phyloP scores from a whole-genome alignment of 441 rosid genomes.

The Corymbia citriodora region DNA sequence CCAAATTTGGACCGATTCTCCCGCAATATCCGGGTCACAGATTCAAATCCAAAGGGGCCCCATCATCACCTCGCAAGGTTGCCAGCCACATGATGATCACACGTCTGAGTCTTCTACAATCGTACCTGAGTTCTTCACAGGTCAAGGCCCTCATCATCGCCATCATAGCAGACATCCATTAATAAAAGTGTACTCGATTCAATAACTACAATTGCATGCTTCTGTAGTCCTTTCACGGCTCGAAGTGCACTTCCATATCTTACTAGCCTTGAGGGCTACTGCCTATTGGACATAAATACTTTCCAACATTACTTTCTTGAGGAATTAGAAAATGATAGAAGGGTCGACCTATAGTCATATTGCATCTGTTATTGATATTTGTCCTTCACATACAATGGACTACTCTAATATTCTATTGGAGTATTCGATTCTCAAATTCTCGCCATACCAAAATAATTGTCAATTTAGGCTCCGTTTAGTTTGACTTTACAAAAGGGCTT shows the following conservation, averaged over 20 bases:
- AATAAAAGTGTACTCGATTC: neutral
- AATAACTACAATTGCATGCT: neutral
- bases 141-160: neutral
- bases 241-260: neutral
- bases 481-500: too few relatives aligned
- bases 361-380: neutral
- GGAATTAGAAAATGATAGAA: neutral
- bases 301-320: neutral
- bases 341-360: neutral
- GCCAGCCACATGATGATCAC: neutral
- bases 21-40: slow-evolving; percentile 26
- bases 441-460: neutral
- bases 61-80: neutral
- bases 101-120: neutral
- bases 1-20: neutral
- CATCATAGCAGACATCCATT: neutral
- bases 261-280: neutral
- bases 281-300: neutral
- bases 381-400: neutral
- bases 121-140: neutral
- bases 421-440: neutral
- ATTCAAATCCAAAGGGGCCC: neutral
- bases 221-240: neutral
- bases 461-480: neutral
- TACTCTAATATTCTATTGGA: neutral